Evolutionary conservation across 768 basidiomycete species (phyloP), one percentile per base, ranked within the genome.

Genomic region (Xerocomellus intermedius): DNA sequence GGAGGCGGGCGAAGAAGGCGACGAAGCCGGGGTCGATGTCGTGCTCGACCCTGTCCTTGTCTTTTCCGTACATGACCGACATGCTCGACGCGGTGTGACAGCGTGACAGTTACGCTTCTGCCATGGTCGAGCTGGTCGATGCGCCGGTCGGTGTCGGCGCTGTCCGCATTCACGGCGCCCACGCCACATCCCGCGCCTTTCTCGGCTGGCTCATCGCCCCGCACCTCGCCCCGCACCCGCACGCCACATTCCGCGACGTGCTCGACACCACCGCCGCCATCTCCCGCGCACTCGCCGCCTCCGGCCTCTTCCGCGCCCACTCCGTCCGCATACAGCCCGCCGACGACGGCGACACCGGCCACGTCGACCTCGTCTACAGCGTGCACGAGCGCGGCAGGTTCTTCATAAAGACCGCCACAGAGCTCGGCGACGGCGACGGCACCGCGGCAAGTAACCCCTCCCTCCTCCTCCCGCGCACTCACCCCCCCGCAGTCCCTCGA

Each of bases 391-490:
- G 81, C 52, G 84, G 91, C 6, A 76, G 91, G 36, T 83, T 86
- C 61, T 92, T 80, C 61, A 63, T 95, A 8, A 91, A 89, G 59
- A 91, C 86, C 3, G 81, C 90, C 5, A 98, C 95, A 4, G 94
- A 98, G 65, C 76, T 98, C 7, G 96, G 97, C 4, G 94, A 96
- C 56, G 88, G 86, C 47, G 97, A 98, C 70, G 96, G 91, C 12
- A 94, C 76, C 52, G 94, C 93, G n/a, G 94, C 94, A 66, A 67
- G 91, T 81, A 7, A 49, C 1, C 22, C 30, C 43, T 51, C 50
- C 52, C 45, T 7, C 28, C 21, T 42, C 32, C 30, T 8, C 48
- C 35, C 17, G 28, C 35, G 12, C 21, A 22, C 63, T 57, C 49
- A 55, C 51, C 2, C 26, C 8, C 8, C 1, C 9, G 0, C 56